Base-by-base conservation (phyloP, 306 rosid genomes). In the Betula pendula region DNA sequence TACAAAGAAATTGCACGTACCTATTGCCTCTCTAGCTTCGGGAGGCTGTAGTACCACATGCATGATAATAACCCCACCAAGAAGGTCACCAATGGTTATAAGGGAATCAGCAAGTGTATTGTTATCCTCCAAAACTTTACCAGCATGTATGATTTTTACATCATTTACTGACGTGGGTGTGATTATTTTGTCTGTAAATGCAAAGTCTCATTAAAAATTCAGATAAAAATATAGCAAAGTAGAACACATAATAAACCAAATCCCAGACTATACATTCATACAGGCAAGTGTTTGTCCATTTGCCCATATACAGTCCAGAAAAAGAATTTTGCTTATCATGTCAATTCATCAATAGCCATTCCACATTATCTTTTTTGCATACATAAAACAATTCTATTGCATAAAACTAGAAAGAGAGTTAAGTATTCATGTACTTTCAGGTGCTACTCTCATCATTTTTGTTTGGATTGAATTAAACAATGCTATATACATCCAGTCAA, bases 71-170 rank as follows among this genome's bases (percentile, higher is more conserved):
- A 48, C 89, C 35, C 80, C 85, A 71, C 87, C 90, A 65, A 88
- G 87, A 62, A 75, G 78, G 70, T 82, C 86, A 9, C 90, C 83
- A 44, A 84, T 71, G 42, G 82, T 85, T 84, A 88, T 77, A 59
- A 80, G 85, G 84, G 84, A 89, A 29, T 92, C 93, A 62, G 91
- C 84, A 60, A 92, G 90, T 29, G 90, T 92, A 77, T 81, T 82
- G 79, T n/a, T 84, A 73, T 87, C 88, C 75, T 88, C 93, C 84
- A 92, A 81, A 82, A 92, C 72, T 85, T 75, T 89, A 59, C 95
- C 93, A 0, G 89, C 92, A 58, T 89, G 93, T 68, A 92, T 88
- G 77, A 88, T 86, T 77, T 88, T 89, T 72, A 92, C 47, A 50
- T 92, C 95, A 67, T 77, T 83, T 45, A 80, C 79, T 50, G 89